Evolutionary conservation across 306 rosid genomes (phyloP), one percentile per base, ranked within the genome.

Genomic region (Macrotyloma uniflorum): DNA sequence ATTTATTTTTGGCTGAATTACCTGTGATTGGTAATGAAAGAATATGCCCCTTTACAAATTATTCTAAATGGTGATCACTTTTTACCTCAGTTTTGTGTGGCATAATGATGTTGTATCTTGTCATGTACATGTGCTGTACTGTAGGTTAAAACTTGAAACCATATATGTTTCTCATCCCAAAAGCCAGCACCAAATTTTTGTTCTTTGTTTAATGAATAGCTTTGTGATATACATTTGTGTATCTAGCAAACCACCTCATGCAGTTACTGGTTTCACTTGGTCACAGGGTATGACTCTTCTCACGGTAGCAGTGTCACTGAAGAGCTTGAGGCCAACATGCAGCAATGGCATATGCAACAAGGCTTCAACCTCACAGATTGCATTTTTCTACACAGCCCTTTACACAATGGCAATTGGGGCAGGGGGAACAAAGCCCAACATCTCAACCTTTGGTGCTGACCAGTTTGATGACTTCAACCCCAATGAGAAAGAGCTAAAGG

Each of bases 361-460:
- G 51, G 97, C 97, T 6, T 88, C 99, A 1, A 66, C 82, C 4
- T 67, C 91, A n/a, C 98, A 95, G 20, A 85, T 87, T 1, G 87
- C 93, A 5, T 89, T 93, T 67, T 95, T 95, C 28, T 95, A 87
- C 77, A 85, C 87, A 8, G 91, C 98, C 4, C 97, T 94, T 22
- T 94, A 94, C 86, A 90, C 88, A 0, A 86, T 89, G n/a, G 98
- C 98, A 32, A 64, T 92, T 0, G 98, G 98, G 0, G 93, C 97
- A 0, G 97, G 98, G 0, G 98, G 97, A 15, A 94, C 98, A 23
- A 90, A 94, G 28, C 97, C 98, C 35, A 94, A 94, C 71, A 94
- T 94, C n/a, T 94, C 97, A 9, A 90, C 98, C 42, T 89, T 92
- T 30, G 98, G 98, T 1, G 97, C 98, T 3, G 98, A 95, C 80